phyloP scores from a whole-genome alignment of 129 eudicot species.

The Apium graveolens region DNA sequence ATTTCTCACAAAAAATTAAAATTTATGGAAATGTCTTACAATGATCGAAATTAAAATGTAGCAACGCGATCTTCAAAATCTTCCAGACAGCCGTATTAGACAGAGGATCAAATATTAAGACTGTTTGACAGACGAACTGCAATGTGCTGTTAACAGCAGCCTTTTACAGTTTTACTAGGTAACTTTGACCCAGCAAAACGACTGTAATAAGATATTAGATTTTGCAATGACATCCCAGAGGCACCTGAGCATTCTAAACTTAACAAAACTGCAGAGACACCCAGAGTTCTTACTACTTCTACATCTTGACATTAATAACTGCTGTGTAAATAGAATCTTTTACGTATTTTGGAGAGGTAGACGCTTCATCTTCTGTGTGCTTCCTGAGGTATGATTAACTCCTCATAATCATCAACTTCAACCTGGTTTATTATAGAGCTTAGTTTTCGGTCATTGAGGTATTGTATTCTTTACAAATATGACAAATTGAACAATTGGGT shows the following conservation, averaged over 20 bases:
- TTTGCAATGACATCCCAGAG: background rate
- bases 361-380: constrained; percentile 42
- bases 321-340: background rate
- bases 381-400: constrained; percentile 65
- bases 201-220: background rate
- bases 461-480: background rate
- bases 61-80: no score
- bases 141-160: background rate
- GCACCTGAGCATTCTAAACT: background rate
- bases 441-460: background rate
- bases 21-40: no score
- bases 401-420: constrained; percentile 64
- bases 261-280: background rate
- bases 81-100: no score
- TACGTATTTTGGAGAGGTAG: background rate
- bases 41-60: no score
- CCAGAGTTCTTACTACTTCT: background rate
- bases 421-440: constrained; percentile 31
- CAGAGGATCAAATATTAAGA: background rate
- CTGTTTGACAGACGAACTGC: background rate
- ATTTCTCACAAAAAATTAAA: no score
- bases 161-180: background rate
- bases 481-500: constrained; percentile 2
- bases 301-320: background rate
- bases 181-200: background rate